A percentile compares a stretch with the other conserved stretches of the same genome.
These are phyloP conservation scores for Periconia macrospinosa DNA, from an alignment of 2,329 filamentous ascomycete species.

Conservation along the genomic window DNA sequence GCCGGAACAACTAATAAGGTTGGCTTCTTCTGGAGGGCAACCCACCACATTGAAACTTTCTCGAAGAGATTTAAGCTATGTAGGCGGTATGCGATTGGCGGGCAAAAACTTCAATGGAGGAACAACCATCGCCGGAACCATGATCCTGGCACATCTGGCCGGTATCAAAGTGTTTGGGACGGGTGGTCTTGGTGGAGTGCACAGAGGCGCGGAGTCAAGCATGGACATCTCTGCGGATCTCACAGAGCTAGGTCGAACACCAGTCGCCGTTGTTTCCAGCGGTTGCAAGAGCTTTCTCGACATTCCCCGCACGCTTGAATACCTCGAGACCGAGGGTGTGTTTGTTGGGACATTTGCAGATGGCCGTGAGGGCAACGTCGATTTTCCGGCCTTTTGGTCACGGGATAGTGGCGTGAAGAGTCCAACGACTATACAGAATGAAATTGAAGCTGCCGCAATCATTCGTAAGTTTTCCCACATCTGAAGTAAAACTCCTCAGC, in stretches of 20 bases:
- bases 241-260: slow-evolving; percentile 87
- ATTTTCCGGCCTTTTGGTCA: slow-evolving; percentile 93
- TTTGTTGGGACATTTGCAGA: slow-evolving; percentile 89
- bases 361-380: slow-evolving; percentile 69
- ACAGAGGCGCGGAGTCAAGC: slow-evolving; percentile 80
- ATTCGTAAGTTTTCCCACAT: slow-evolving; percentile 58
- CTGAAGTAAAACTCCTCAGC: neutral
- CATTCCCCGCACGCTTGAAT: slow-evolving; percentile 85
- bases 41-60: slow-evolving; percentile 79
- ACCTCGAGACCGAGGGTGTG: slow-evolving; percentile 72
- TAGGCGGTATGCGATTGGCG: slow-evolving; percentile 70
- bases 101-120: slow-evolving; percentile 78
- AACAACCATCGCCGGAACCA: slow-evolving; percentile 91
- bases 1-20: slow-evolving; percentile 70
- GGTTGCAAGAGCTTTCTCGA: slow-evolving; percentile 97
- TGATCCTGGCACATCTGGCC: slow-evolving; percentile 82
- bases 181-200: slow-evolving; percentile 90
- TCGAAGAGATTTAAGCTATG: slow-evolving; percentile 79
- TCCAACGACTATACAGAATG: slow-evolving; percentile 72
- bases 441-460: slow-evolving; percentile 85
- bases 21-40: slow-evolving; percentile 67
- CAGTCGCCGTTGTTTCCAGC: slow-evolving; percentile 83
- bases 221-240: slow-evolving; percentile 96
- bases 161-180: slow-evolving; percentile 94
- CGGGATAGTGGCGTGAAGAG: slow-evolving; percentile 82